Evolutionary conservation across 768 basidiomycete genomes (phyloP).

Genomic region (Lentinula edodes): DNA sequence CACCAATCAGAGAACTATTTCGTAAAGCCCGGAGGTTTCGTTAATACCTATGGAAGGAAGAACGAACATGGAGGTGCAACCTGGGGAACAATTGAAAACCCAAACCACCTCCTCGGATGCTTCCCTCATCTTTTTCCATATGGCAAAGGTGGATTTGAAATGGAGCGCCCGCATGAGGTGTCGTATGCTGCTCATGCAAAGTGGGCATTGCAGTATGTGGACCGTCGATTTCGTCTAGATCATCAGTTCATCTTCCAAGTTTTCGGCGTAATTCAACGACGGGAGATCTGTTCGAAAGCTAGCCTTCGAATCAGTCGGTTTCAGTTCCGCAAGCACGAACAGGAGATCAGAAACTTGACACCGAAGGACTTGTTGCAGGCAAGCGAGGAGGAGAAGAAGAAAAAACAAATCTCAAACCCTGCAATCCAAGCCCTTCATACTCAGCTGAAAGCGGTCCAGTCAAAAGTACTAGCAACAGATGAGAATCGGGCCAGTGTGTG

Average conservation of each 20-base stretch:
- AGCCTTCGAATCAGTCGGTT: slow-evolving; percentile 22
- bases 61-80: too few relatives aligned
- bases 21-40: too few relatives aligned
- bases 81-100: too few relatives aligned
- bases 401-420: slow-evolving; percentile 18
- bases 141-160: slow-evolving; percentile 7
- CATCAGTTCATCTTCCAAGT: slow-evolving; percentile 23
- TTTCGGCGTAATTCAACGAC: slow-evolving; percentile 24
- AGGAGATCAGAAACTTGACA: too few relatives aligned
- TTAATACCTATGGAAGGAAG: too few relatives aligned
- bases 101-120: too few relatives aligned
- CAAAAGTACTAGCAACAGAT: slow-evolving; percentile 25
- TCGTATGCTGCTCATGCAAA: slow-evolving; percentile 18
- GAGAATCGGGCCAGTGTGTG: slow-evolving; percentile 17
- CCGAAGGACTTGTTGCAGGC: slow-evolving; percentile 24
- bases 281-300: slow-evolving; percentile 19
- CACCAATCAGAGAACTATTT: too few relatives aligned
- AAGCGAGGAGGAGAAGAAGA: slow-evolving; percentile 24
- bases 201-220: slow-evolving; percentile 23
- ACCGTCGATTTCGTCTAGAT: slow-evolving; percentile 25
- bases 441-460: slow-evolving; percentile 19
- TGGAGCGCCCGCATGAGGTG: background rate
- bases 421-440: slow-evolving; percentile 17
- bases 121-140: slow-evolving; percentile 9
- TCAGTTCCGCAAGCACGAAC: too few relatives aligned